Percentiles rank a stretch among this genome's conserved stretches.
Conservation (phyloP, 164 flowering plant species). For the Magnolia sinica region DNA sequence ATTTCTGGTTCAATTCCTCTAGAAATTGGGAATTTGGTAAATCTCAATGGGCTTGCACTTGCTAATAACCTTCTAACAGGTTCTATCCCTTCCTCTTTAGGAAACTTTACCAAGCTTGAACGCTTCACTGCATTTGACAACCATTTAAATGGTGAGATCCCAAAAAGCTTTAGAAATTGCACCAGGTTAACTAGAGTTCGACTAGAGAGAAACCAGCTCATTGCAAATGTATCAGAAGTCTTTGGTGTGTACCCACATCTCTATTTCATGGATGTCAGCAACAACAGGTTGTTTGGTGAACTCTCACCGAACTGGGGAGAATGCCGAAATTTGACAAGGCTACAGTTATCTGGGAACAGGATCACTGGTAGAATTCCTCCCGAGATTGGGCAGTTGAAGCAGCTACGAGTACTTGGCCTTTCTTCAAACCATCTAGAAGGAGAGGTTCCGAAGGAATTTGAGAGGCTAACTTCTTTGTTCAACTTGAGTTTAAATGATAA, state of each 20-base stretch:
- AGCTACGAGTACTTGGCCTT: constrained; percentile 10
- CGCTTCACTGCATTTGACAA: neutral
- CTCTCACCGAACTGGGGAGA: constrained; percentile 35
- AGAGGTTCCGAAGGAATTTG: constrained; percentile 6
- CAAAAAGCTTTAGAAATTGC: constrained; percentile 1
- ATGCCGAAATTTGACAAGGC: constrained; percentile 15
- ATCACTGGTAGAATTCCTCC: constrained; percentile 25
- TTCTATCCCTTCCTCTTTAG: neutral
- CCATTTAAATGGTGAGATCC: constrained; percentile 1
- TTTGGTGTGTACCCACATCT: constrained; percentile 33
- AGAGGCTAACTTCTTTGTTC: neutral
- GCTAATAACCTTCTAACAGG: neutral
- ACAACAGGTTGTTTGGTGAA: constrained; percentile 27
- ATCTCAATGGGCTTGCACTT: neutral
- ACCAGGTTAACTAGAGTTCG: constrained; percentile 21
- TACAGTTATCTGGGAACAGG: constrained; percentile 4
- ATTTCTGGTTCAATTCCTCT: neutral
- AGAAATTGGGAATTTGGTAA: neutral
- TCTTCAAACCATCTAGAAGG: constrained; percentile 14
- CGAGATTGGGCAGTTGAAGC: constrained; percentile 1
- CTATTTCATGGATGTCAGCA: constrained; percentile 16
- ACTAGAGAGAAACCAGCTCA: constrained; percentile 45
- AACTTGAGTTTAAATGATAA: constrained; percentile 7
- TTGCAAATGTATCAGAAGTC: constrained; percentile 31
- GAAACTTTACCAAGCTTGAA: neutral